Conservation (phyloP, 208 protist species). For the Wallacemonas collosoma region DNA sequence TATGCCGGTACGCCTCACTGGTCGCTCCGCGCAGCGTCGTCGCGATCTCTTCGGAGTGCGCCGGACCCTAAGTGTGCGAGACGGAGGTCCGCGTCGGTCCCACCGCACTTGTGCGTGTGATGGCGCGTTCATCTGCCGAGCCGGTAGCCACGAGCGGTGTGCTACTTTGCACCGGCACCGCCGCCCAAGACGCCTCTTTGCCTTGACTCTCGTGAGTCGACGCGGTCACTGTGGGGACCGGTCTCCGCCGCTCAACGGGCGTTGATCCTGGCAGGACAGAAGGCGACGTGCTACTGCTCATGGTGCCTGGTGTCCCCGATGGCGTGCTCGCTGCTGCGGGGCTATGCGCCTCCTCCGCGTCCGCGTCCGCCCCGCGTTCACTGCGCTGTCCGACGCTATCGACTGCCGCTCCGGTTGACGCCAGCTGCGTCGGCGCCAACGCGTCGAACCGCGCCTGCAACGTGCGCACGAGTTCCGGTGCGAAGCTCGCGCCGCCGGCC, state of each 20-base stretch:
- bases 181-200: no score
- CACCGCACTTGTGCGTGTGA: not conserved
- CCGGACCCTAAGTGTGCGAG: not conserved
- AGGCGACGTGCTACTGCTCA: not conserved
- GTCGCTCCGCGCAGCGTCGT: not conserved
- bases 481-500: slow-evolving; percentile 20
- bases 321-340: not conserved
- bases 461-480: slow-evolving; percentile 5
- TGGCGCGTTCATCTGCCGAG: not conserved
- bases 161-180: no score
- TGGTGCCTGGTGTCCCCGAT: not conserved
- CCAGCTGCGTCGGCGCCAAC: not conserved
- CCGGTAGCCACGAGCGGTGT: not conserved
- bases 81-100: not conserved
- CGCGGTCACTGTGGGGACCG: no score
- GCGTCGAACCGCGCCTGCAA: slow-evolving; percentile 1
- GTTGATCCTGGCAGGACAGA: no score
- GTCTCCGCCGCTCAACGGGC: no score
- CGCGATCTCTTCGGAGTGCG: not conserved
- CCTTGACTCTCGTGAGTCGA: no score
- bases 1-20: not conserved
- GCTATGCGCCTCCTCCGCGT: not conserved
- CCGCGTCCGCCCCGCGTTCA: not conserved
- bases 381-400: no score
- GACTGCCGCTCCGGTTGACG: not conserved